Conservation (phyloP, 2,329 filamentous ascomycete genomes). For the Fusarium tanahbumbuense region DNA sequence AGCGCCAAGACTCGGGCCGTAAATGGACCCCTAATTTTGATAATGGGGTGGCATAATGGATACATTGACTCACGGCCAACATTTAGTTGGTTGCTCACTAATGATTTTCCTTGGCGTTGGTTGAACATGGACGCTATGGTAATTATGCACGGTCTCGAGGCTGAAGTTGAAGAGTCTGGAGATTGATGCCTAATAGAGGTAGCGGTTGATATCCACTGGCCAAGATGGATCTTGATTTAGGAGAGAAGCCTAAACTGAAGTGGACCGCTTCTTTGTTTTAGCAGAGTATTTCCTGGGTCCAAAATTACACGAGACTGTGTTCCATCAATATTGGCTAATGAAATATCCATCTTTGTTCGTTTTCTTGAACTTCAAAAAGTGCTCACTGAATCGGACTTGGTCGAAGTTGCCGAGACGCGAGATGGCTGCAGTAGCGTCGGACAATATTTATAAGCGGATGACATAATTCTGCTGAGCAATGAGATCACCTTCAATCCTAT, state of each 20-base stretch:
- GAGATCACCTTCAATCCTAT: not conserved
- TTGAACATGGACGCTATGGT: not conserved
- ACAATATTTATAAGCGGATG: slow-evolving; percentile 38
- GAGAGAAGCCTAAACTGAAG: no score
- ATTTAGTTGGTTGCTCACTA: not conserved
- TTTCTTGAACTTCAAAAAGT: not conserved
- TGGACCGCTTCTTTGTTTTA: no score
- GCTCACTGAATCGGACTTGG: not conserved
- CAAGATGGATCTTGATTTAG: no score
- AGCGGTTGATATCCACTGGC: no score
- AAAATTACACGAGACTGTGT: fast-evolving
- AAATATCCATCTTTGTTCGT: no score
- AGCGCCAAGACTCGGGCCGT: not conserved
- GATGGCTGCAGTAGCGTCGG: not conserved
- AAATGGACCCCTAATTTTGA: not conserved
- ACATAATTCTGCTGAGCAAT: slow-evolving; percentile 27
- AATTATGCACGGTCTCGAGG: fast-evolving
- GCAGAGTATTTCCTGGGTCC: no score
- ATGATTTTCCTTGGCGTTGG: not conserved
- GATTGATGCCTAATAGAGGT: not conserved
- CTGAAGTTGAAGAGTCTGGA: not conserved
- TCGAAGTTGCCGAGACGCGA: not conserved
- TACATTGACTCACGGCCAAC: not conserved
- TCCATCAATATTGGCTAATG: no score
- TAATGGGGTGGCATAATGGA: not conserved